Evolutionary conservation across 108 stramenopile species (phyloP).

Genomic region (Cyclotella atomus): DNA sequence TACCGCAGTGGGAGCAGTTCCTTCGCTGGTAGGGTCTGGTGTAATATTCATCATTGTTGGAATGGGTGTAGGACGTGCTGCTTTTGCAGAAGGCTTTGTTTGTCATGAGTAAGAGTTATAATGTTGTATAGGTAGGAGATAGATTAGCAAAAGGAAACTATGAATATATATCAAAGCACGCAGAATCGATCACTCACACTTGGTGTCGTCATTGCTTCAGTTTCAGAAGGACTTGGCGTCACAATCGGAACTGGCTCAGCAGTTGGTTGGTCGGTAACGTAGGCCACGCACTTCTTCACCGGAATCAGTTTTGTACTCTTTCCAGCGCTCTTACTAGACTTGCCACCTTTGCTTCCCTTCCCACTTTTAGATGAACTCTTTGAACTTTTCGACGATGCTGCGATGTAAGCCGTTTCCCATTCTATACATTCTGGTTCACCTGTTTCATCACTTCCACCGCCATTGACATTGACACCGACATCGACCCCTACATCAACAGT

Average conservation of each 20-base stretch:
- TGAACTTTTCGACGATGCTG: constrained; percentile 5
- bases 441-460: neutral
- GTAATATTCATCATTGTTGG: constrained; percentile 11
- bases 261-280: neutral
- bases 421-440: constrained; percentile 2
- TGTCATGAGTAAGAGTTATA: neutral
- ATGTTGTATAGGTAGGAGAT: neutral
- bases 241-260: neutral
- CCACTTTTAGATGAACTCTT: constrained; percentile 9
- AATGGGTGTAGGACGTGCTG: constrained; percentile 6
- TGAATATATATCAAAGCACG: too few relatives aligned
- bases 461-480: neutral
- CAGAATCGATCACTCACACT: neutral
- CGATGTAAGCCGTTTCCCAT: constrained; percentile 1
- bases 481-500: neutral
- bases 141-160: too few relatives aligned
- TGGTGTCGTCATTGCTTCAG: constrained; percentile 6
- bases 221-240: neutral
- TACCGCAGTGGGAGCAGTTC: neutral
- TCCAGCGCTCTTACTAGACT: neutral
- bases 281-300: neutral
- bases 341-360: neutral
- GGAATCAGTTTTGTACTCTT: neutral
- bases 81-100: neutral
- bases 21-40: neutral